Base-by-base conservation (phyloP, 768 basidiomycete genomes). In the Lactarius sanguifluus region DNA sequence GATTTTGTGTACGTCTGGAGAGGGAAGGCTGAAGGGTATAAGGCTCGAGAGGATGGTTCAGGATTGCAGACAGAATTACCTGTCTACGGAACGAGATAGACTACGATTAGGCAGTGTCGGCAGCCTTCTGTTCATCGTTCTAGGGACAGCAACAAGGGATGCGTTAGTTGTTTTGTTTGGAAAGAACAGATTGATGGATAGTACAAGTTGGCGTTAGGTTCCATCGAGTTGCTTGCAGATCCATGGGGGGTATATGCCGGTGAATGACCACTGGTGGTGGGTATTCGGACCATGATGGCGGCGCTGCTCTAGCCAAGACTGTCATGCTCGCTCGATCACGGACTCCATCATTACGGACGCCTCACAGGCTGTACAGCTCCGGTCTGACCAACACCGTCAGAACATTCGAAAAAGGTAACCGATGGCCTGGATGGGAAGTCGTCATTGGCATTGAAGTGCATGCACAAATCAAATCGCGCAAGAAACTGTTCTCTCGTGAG, bases 371-470 rank as follows among this genome's bases (percentile, higher is more conserved):
- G 41, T 64, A 59, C 59, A 30, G 41, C 62, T 45, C 52, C 18
- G 57, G 57, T 43, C 62, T 64, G 18, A 30, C 55, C 12, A 59
- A 63, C 15, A 61, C 61, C 52, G 7, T 43, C 30, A 65, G 54
- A 65, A 72, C 32, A 23, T 58, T 18, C 25, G 38, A 60, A 28
- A 32, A 67, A 16, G 78, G 77, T 55, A 36, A 65, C 9, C 65
- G 89, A 59, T 92, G 91, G 91, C 89, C 88, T 18, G 94, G 88
- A 25, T 98, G 93, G 92, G 83, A 89, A 69, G 88, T 97, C 23
- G 81, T 96, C 47, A 86, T 98, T 38, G 97, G 97, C 18, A 88
- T 99, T 57, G 97, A 99, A 73, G 92, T 96, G 6, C 97, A 98
- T 74, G 92, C 94, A 0, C 96, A 98, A 75, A 85, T 99, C 73